Evolutionary conservation across 148 eudicot genomes (phyloP), one percentile per base, ranked within the genome.

Genomic region (Vaccinium macrocarpon): DNA sequence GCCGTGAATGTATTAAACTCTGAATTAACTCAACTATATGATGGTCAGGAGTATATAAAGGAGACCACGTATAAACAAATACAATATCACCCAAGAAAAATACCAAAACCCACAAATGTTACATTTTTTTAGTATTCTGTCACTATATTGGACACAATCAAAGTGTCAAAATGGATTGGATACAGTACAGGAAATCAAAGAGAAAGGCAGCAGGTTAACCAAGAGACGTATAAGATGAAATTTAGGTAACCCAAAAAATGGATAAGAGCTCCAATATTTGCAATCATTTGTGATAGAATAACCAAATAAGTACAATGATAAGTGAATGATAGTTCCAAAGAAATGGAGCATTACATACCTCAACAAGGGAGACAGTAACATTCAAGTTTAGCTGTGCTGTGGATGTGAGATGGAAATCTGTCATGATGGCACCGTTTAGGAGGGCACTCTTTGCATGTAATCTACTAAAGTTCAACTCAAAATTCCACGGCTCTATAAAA

Each of bases 401-500:
- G 78, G 99, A 95, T 78, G 88, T 81, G 51, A 97, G 89, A 82
- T 84, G 87, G 84, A 93, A 86, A 72, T 91, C 90, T 32, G 93
- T 90, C 84, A 85, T 82, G 79, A 87, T 80, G 68, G 88, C 88
- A 86, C 82, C 82, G 81, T 87, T 88, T 64, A 92, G 89, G n/a
- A 91, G 92, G 86, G 88, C 95, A 90, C 90, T 90, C 78, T 89
- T 89, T 48, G 87, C 93, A 84, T 88, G 86, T 86, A 84, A 86
- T 84, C 91, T 88, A 38, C 50, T 83, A 84, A 94, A 76, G 84
- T 51, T 87, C 85, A 94, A 56, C 90, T 90, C 89, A 82, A 95
- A 93, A 83, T 89, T 87, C 96, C 99, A 97, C 79, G 98, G 94
- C 84, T 97, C 99, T 27, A 97, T 75, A 87, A 97, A 93, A 84